Base-by-base conservation (phyloP, 2,329 filamentous ascomycete species). In the Stemphylium vesicarium region DNA sequence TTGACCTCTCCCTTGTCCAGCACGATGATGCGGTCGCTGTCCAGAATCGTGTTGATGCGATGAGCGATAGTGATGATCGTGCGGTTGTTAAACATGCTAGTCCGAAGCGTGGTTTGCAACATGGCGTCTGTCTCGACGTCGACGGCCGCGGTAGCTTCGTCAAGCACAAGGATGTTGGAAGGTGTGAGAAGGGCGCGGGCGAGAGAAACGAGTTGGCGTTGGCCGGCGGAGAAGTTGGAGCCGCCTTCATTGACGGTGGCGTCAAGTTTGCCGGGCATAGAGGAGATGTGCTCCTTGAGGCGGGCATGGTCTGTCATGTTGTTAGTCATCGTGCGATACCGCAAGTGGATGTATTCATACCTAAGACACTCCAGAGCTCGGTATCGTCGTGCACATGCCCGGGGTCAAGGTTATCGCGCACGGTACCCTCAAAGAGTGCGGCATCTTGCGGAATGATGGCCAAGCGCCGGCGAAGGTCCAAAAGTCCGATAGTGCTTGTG, bases 61-160 rank as follows among this genome's bases (percentile, higher is more conserved):
- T 99, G 95, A 22, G 95, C 95, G 69, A 99, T 96, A 1, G 95
- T 99, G 76, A 99, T 96, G 76, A 99, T 98, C 33, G 95, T 99
- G 49, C 92, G 87, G 77, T 97, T 92, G 58, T 88, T 84, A 79
- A 99, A 99, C 74, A 87, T 82, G 66, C 77, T 83, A 70, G 82
- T 86, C 52, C 86, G 81, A 42, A 88, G 74, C 16, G 86, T 88
- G 32, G 83, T 81, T 74, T 88, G 86, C 52, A 88, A 78, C 77
- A 88, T 77, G 39, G 84, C 83, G 73, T 89, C 85, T 1, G 86
- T 89, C 75, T 88, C 85, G 41, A 88, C 85, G 68, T 89, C 86
- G 20, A 89, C 86, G n/a, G 86, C 86, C 50, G 86, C 85, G 26
- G 95, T 99, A 54, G 96, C 95, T 83, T 99, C 95, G 74, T 99